Percentiles rank a stretch among this genome's conserved stretches.
Evolutionary conservation across 1,284 basidiomycete genomes (phyloP).

Genomic region (Malassezia cuniculi): DNA sequence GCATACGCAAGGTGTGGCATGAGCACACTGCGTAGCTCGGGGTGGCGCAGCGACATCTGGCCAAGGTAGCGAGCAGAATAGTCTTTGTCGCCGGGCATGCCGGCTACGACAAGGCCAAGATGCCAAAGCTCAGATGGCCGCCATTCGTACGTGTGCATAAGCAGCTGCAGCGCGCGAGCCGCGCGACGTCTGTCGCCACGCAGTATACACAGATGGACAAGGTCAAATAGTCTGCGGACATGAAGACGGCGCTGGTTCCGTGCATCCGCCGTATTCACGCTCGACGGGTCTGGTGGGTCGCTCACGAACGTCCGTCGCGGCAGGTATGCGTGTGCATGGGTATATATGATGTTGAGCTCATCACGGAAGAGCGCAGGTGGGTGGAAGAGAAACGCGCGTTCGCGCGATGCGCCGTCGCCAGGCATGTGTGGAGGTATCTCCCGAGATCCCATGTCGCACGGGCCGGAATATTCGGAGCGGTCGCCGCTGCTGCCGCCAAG

Average conservation of each 20-base stretch:
- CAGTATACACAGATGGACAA: conserved; percentile 9
- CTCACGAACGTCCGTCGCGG: no score
- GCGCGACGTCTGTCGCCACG: conserved; percentile 6
- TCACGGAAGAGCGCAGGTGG: conserved; percentile 9
- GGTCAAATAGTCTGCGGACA: conserved; percentile 9
- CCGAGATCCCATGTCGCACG: no score
- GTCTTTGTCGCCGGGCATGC: neutral
- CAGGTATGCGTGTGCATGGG: no score
- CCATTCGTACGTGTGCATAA: conserved; percentile 10
- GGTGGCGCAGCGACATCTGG: conserved; percentile 2
- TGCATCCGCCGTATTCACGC: no score
- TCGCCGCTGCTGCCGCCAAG: no score
- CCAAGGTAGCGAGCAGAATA: neutral
- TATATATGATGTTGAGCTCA: conserved; percentile 3
- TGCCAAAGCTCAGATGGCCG: conserved; percentile 11
- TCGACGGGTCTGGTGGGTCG: no score
- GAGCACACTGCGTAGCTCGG: neutral
- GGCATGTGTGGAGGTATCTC: no score
- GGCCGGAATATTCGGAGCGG: no score
- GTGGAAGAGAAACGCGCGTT: conserved; percentile 7
- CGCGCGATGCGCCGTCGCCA: neutral
- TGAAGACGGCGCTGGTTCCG: conserved; percentile 6
- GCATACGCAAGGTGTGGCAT: conserved; percentile 4
- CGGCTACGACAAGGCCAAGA: conserved; percentile 4
- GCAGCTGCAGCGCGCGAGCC: conserved; percentile 1